These are phyloP conservation scores for Pseudocercospora crystallina DNA, from an alignment of 2,329 filamentous ascomycete species.

Conservation along the genomic window DNA sequence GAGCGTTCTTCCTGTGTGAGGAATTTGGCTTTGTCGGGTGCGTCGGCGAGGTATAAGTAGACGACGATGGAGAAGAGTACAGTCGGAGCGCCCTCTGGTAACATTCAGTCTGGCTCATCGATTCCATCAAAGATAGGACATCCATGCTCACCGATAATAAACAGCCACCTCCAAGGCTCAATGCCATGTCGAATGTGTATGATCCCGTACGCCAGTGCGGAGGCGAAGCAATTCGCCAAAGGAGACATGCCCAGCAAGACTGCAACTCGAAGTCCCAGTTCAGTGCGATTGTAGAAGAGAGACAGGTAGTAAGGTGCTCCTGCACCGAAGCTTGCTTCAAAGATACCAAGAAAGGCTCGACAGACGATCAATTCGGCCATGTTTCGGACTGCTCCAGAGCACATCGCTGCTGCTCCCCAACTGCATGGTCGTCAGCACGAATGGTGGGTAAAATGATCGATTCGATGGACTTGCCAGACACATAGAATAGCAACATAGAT, in stretches of 20 bases:
- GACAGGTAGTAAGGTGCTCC: conserved; percentile 3
- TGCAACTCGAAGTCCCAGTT: conserved; percentile 1
- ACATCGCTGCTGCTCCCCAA: conserved; percentile 29
- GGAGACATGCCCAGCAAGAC: not conserved
- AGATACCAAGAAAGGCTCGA: conserved; percentile 3
- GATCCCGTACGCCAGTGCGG: conserved; percentile 60
- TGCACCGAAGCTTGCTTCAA: conserved; percentile 1
- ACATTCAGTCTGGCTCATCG: no score
- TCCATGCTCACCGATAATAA: no score
- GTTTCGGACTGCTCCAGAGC: not conserved
- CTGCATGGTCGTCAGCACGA: conserved; percentile 23
- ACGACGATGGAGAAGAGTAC: conserved; percentile 53
- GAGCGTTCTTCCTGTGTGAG: conserved; percentile 53
- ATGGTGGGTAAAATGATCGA: no score
- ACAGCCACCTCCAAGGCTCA: conserved; percentile 60
- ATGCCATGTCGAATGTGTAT: conserved; percentile 56
- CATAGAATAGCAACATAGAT: conserved; percentile 29
- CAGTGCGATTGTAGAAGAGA: conserved; percentile 1
- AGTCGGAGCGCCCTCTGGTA: conserved; percentile 63
- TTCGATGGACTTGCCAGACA: no score
- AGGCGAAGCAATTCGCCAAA: conserved; percentile 1
- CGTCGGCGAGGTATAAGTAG: conserved; percentile 55
- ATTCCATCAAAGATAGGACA: no score
- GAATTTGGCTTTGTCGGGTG: conserved; percentile 51
- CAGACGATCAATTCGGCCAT: conserved; percentile 3